These are phyloP conservation scores for Cutaneotrichosporon spelunceum DNA, from an alignment of 1,284 basidiomycete species.

Conservation along the genomic window DNA sequence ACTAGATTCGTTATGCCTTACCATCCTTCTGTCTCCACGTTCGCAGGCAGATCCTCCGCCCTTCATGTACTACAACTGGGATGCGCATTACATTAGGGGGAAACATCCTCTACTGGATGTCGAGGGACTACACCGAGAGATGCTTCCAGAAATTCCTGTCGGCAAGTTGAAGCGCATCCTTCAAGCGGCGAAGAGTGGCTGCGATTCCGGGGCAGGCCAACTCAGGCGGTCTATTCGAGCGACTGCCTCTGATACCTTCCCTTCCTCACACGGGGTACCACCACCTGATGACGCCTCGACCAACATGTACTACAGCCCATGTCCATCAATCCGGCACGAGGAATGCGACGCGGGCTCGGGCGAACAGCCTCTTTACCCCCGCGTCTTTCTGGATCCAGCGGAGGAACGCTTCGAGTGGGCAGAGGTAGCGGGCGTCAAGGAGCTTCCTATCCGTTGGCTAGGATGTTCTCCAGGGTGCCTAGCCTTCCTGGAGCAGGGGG, in stretches of 20 bases:
- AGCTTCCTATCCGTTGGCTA: conserved; percentile 44
- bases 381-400: conserved; percentile 43
- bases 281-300: conserved; percentile 43
- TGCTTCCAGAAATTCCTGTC: conserved; percentile 26
- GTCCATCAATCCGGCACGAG: conserved; percentile 43
- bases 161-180: conserved; percentile 29
- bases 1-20: conserved; percentile 38
- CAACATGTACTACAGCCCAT: conserved; percentile 47
- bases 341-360: conserved; percentile 20
- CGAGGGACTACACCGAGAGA: conserved; percentile 23
- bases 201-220: not conserved
- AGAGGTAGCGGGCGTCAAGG: conserved; percentile 29
- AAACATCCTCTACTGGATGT: conserved; percentile 40
- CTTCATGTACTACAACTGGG: conserved; percentile 44
- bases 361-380: conserved; percentile 20
- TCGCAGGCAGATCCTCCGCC: conserved; percentile 36
- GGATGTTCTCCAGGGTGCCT: conserved; percentile 50
- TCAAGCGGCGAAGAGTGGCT: conserved; percentile 31
- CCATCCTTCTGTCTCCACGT: conserved; percentile 41
- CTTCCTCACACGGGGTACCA: conserved; percentile 24
- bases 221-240: not conserved
- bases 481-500: conserved; percentile 41
- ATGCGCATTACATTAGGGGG: conserved; percentile 15
- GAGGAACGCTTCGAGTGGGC: conserved; percentile 49
- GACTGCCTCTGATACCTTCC: conserved; percentile 29